phyloP scores from a whole-genome alignment of 495 filamentous ascomycete species.

The Trichoderma reesei region DNA sequence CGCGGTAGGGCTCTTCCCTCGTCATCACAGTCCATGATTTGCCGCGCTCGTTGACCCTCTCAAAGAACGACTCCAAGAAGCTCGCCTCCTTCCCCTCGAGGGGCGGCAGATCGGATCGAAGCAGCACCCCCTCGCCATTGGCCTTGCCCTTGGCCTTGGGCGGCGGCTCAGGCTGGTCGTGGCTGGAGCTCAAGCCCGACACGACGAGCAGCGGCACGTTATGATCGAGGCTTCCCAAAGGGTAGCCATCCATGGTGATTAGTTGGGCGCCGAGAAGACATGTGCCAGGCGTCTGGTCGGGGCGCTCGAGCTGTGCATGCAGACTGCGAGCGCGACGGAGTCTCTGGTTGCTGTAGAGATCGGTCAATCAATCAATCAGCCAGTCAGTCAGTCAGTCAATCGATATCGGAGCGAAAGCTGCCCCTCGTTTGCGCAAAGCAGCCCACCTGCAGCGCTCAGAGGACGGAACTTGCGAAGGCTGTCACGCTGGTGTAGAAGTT shows the following conservation, averaged over 20 bases:
- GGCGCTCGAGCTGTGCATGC: not conserved
- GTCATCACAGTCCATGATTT: conserved; percentile 45
- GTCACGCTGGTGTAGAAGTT: not conserved
- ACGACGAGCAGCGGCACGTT: conserved; percentile 69
- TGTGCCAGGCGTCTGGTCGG: not conserved
- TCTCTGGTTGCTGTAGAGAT: not conserved
- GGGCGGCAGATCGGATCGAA: conserved; percentile 54
- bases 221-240: conserved; percentile 61
- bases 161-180: conserved; percentile 16
- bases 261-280: not conserved
- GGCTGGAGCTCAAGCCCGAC: conserved; percentile 46
- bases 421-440: conserved; percentile 2
- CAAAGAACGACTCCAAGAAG: conserved; percentile 50
- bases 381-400: not conserved
- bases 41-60: conserved; percentile 48
- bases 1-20: conserved; percentile 34
- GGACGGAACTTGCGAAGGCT: not conserved
- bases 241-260: conserved; percentile 66
- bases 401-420: not conserved
- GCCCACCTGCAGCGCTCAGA: not conserved
- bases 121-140: conserved; percentile 37
- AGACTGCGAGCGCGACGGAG: not conserved
- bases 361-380: not conserved
- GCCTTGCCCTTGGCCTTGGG: conserved; percentile 36
- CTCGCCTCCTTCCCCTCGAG: conserved; percentile 53